A percentile compares a stretch with the other conserved stretches of the same genome.
Conservation (phyloP, 495 filamentous ascomycete genomes). For the Penicillium verhagenii region DNA sequence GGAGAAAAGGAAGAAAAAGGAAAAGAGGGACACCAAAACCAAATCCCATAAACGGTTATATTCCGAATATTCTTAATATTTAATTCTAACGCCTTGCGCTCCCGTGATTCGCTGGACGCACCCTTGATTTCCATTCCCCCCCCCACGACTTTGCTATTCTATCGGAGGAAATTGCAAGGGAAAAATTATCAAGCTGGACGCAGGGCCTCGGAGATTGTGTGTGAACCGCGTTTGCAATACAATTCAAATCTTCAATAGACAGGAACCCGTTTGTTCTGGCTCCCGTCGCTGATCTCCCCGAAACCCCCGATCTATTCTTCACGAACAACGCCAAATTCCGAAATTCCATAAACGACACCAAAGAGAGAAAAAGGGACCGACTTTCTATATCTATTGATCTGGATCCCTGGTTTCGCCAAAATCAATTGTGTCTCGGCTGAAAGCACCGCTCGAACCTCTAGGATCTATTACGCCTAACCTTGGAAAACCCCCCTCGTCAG, state of each 20-base stretch:
- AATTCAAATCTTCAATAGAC: constrained; percentile 13
- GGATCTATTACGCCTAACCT: too few relatives aligned
- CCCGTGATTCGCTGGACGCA: constrained; percentile 11
- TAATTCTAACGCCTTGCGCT: constrained; percentile 23
- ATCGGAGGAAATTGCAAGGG: constrained; percentile 2
- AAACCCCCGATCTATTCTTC: not conserved
- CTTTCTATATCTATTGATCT: constrained; percentile 3
- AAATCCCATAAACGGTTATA: constrained; percentile 13
- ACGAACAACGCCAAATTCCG: too few relatives aligned
- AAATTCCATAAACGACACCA: too few relatives aligned
- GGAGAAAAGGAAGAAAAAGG: constrained; percentile 10
- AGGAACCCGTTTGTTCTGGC: not conserved
- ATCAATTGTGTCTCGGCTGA: constrained; percentile 36
- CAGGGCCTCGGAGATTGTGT: not conserved
- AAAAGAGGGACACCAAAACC: constrained; percentile 13
- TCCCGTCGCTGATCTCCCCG: not conserved
- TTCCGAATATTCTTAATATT: constrained; percentile 23
- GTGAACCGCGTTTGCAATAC: too few relatives aligned
- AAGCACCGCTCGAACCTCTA: too few relatives aligned
- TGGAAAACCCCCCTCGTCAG: too few relatives aligned
- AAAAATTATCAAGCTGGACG: not conserved
- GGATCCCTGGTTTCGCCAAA: not conserved
- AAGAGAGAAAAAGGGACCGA: too few relatives aligned
- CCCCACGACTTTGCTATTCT: not conserved
- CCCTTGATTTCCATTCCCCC: constrained; percentile 8